A percentile compares a stretch with the other conserved stretches of the same genome.
phyloP scores from a whole-genome alignment of 306 rosid species.

The Calophaca sinica region DNA sequence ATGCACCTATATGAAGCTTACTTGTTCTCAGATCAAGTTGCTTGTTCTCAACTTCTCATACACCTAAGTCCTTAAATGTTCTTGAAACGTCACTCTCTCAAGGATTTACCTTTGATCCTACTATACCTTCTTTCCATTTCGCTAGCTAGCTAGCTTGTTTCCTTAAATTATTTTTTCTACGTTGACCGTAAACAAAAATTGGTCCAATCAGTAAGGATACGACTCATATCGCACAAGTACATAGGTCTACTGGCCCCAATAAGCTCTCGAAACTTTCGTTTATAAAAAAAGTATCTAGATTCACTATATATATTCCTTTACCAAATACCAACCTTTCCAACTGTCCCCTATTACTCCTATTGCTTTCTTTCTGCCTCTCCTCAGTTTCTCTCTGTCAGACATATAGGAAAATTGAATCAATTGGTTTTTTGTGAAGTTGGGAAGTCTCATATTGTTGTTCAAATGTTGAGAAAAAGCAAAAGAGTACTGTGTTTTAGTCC shows the following conservation, averaged over 20 bases:
- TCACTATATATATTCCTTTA: conserved; percentile 41
- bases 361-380: conserved; percentile 30
- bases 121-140: conserved; percentile 28
- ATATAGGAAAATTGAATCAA: conserved; percentile 27
- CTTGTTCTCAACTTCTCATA: conserved; percentile 5
- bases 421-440: conserved; percentile 25
- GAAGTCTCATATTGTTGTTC: not conserved
- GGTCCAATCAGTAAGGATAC: too few relatives aligned
- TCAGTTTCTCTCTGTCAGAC: conserved; percentile 1
- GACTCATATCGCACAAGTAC: too few relatives aligned
- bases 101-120: conserved; percentile 38
- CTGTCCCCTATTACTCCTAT: conserved; percentile 46
- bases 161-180: conserved; percentile 8
- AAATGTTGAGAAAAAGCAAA: conserved; percentile 71
- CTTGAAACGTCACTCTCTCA: conserved; percentile 41
- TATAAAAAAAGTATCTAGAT: not conserved
- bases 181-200: too few relatives aligned
- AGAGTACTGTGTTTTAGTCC: conserved; percentile 74
- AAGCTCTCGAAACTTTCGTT: too few relatives aligned
- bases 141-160: conserved; percentile 31
- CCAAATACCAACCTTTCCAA: conserved; percentile 35
- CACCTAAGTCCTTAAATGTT: conserved; percentile 39
- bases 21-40: conserved; percentile 26
- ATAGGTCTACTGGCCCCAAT: too few relatives aligned
- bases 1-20: conserved; percentile 40